Base-by-base conservation (phyloP, 768 basidiomycete genomes). In the Collybiopsis luxurians region DNA sequence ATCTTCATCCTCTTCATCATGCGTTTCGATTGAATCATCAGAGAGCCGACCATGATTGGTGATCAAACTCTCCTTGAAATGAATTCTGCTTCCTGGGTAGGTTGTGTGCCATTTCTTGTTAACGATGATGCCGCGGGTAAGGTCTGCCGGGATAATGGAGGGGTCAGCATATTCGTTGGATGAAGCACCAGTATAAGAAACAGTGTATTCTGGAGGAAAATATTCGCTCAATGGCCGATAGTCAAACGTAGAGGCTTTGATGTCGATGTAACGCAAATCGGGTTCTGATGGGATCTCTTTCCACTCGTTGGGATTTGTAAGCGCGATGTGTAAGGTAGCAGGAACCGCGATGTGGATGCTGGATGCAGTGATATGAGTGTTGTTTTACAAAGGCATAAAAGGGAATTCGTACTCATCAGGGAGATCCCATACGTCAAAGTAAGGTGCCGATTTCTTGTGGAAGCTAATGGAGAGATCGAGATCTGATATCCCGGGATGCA, bases 31-130 rank as follows among this genome's bases (percentile, higher is more conserved):
- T 9, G 54, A 55, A 44, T 55, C 54, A 19, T 55, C 54, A 4
- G 54, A 44, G 1, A 55, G 45, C 4, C 43, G 43, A 36, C 45
- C 45, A 39, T 34, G 47, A 26, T 42, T 46, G 21, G 54, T 46
- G 31, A 55, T 55, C 54, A 55, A 47, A 27, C 24, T 45, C 36
- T 55, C 54, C 24, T 27, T 45, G 45, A 46, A 47, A 38, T 21
- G 44, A 12, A 46, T 24, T 26, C 24, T 55, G 26, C 23, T 55
- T 12, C 54, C 54, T 10, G 54, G 31, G 15, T 12, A 45, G 3
- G 53, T 55, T 23, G 43, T 55, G 45, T 55, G 27, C 54, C 54
- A 55, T 27, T 46, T 47, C 54, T 55, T 55, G 36, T 55, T 55
- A 12, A 55, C 45, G 30, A 55, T 47, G 45, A 55, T 55, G 5